These are phyloP conservation scores for Debaryomyces subglobosus DNA, from an alignment of 1,139 yeast genomes.

Conservation along the genomic window DNA sequence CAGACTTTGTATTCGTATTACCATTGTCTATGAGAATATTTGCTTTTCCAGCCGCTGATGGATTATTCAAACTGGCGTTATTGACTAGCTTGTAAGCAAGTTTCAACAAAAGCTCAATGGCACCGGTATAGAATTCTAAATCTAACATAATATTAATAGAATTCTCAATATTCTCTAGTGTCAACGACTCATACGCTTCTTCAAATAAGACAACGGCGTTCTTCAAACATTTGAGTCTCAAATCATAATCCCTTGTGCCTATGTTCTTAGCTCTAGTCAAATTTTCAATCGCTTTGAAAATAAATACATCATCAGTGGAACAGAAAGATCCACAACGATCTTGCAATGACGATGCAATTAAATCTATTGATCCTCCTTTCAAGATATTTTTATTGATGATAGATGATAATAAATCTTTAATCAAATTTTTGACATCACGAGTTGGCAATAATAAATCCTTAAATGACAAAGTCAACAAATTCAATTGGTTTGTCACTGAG, in stretches of 20 bases:
- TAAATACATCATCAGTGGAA: conserved; percentile 88
- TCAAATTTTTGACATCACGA: conserved; percentile 61
- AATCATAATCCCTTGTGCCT: conserved; percentile 69
- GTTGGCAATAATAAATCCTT: conserved; percentile 77
- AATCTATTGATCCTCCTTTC: conserved; percentile 92
- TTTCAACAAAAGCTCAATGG: conserved; percentile 79
- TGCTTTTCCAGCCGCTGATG: conserved; percentile 10
- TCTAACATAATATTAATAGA: conserved; percentile 78
- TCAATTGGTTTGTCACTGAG: conserved; percentile 65
- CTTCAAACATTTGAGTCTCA: conserved; percentile 67
- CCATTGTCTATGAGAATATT: conserved; percentile 12
- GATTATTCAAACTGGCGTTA: conserved; percentile 14
- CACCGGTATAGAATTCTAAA: conserved; percentile 80
- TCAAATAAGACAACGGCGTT: conserved; percentile 79
- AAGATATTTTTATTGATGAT: conserved; percentile 86
- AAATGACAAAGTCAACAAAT: conserved; percentile 67
- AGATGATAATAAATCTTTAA: conserved; percentile 85
- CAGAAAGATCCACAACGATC: conserved; percentile 96
- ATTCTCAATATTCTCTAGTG: conserved; percentile 79
- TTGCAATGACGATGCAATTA: conserved; percentile 84
- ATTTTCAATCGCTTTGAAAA: conserved; percentile 92
- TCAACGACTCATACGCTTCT: conserved; percentile 76
- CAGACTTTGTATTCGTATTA: conserved; percentile 15
- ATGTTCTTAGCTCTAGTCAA: conserved; percentile 82
- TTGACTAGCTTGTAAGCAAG: conserved; percentile 71